Conservation (phyloP, 129 eudicot species). For the Glebionis coronaria region DNA sequence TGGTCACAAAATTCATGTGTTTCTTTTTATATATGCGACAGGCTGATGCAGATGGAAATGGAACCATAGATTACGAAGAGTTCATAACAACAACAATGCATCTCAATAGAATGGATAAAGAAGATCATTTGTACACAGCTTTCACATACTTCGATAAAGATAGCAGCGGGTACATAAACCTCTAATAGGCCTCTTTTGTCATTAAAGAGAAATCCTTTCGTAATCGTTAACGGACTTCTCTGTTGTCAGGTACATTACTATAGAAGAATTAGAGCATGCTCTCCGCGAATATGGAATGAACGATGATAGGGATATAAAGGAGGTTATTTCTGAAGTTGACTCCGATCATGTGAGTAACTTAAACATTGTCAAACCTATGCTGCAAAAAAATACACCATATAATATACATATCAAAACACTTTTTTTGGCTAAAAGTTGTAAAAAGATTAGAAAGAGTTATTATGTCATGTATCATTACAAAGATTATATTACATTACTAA, state of each 20-base stretch:
- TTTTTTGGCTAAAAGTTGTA: too few species aligned
- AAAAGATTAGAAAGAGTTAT: too few species aligned
- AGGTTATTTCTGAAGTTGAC: conserved; percentile 56
- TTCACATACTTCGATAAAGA: conserved; percentile 88
- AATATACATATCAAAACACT: neutral
- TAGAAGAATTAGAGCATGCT: conserved; percentile 83
- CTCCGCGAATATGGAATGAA: conserved; percentile 67
- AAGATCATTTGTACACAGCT: conserved; percentile 86
- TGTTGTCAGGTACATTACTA: conserved; percentile 59
- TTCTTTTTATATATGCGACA: conserved; percentile 15
- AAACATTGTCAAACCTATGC: too few species aligned
- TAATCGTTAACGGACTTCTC: neutral
- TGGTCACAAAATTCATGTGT: neutral
- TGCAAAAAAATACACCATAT: neutral
- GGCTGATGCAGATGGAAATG: conserved; percentile 95
- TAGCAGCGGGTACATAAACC: conserved; percentile 60
- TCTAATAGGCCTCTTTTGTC: neutral
- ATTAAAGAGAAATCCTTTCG: neutral
- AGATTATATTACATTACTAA: neutral
- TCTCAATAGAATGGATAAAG: conserved; percentile 80
- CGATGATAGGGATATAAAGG: conserved; percentile 62
- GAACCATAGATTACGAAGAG: conserved; percentile 81
- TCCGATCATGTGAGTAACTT: conserved; percentile 59
- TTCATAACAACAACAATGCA: conserved; percentile 96
- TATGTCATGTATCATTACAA: neutral